Base-by-base conservation (phyloP, 768 basidiomycete genomes). In the Trametes cinnabarina region DNA sequence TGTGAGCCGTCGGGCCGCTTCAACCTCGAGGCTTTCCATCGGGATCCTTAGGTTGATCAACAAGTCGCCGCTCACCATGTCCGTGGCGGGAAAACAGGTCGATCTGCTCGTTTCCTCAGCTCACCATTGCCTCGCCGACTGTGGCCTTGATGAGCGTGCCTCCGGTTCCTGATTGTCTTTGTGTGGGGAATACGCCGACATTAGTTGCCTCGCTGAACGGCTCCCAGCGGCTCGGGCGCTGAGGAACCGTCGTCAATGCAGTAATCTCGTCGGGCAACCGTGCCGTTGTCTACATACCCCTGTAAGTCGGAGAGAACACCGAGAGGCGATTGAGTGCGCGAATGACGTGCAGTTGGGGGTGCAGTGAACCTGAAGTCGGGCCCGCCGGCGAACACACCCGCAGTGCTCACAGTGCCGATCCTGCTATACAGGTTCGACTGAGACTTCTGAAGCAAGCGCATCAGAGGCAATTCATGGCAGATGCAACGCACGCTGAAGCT, bases 141-240 rank as follows among this genome's bases (percentile, higher is more conserved):
- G 28, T 19, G 28, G 30, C 28, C 51, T 32, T 17, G 46, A 11
- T 14, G 44, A 55, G 46, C 26, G n/a, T 23, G 23, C 15, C 19
- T 40, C 32, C 8, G 25, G 54, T 47, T 30, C 54, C 54, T 47
- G 46, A 41, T 41, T 48, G 54, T 17, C 34, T 12, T 19, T n/a
- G 35, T 19, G 23, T 35, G 53, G 43, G 17, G 43, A 47, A 55
- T 55, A 47, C 53, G 22, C 53, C 53, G 53, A 55, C 44, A 55
- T 55, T 47, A 55, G 10, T 0, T 40, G 53, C 22, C 53, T 43
- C 22, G 20, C 28, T 40, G 25, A 37, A 34, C 23, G 26, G 15
- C 25, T 28, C 35, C 22, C 53, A 22, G 44, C 14, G 23, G 14
- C 34, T 9, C 17, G 14, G 8, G 43, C 17, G 42, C 34, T 11